Evolutionary conservation across 371 early-diverging fungal genomes (phyloP).

Genomic region (Globomyces sp.): DNA sequence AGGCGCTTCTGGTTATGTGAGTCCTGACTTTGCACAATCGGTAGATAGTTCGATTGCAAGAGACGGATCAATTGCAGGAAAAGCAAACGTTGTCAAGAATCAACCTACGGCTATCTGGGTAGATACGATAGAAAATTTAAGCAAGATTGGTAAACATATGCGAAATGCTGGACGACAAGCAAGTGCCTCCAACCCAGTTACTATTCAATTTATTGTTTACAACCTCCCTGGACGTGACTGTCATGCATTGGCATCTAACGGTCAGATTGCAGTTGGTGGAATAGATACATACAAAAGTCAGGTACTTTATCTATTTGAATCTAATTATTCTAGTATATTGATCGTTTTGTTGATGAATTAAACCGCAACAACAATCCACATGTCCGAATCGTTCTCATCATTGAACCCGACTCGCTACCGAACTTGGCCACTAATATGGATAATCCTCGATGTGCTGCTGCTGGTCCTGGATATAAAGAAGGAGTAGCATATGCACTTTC

Average conservation of each 20-base stretch:
- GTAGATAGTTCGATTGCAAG: slow-evolving; percentile 24
- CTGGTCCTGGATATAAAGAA: slow-evolving; percentile 22
- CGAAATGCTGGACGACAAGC: slow-evolving; percentile 15
- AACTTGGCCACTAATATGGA: slow-evolving; percentile 37
- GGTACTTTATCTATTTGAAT: no score
- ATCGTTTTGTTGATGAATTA: slow-evolving; percentile 23
- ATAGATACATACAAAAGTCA: slow-evolving; percentile 32
- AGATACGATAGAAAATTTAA: slow-evolving; percentile 26
- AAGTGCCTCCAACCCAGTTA: slow-evolving; percentile 1
- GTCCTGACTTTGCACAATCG: slow-evolving; percentile 20
- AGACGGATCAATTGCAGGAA: slow-evolving; percentile 6
- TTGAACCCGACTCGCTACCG: slow-evolving; percentile 41
- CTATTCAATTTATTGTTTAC: slow-evolving; percentile 36
- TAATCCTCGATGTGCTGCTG: slow-evolving; percentile 19
- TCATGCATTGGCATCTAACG: slow-evolving; percentile 38
- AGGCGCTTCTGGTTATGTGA: slow-evolving; percentile 2
- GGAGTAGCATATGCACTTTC: slow-evolving; percentile 42
- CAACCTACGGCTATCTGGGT: slow-evolving; percentile 29
- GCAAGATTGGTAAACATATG: not conserved
- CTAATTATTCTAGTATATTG: slow-evolving; percentile 30
- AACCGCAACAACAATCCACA: slow-evolving; percentile 18
- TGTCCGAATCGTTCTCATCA: slow-evolving; percentile 35
- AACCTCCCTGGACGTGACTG: slow-evolving; percentile 43
- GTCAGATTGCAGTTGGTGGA: slow-evolving; percentile 34
- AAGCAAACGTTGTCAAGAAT: slow-evolving; percentile 16